Evolutionary conservation across 2,329 filamentous ascomycete genomes (phyloP).

Genomic region (Cladophialophora immunda): DNA sequence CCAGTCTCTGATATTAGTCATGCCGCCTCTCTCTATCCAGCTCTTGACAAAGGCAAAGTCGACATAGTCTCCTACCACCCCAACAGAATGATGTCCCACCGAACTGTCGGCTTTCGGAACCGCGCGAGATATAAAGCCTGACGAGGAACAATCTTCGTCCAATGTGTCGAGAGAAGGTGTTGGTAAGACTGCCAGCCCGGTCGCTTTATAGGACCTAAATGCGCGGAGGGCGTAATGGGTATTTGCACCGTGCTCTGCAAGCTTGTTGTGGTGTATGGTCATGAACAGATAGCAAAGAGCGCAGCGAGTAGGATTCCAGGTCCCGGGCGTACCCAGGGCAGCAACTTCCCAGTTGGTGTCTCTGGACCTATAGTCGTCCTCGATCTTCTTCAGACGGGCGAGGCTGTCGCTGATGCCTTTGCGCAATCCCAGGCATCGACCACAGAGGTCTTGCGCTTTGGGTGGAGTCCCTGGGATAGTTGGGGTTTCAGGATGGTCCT

Average conservation of each 20-base stretch:
- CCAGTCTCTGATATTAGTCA: background rate
- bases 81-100: background rate
- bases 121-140: background rate
- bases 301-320: background rate
- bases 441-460: background rate
- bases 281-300: background rate
- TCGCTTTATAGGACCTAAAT: background rate
- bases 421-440: background rate
- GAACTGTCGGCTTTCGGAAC: background rate
- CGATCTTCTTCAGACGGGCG: background rate
- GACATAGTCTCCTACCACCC: background rate
- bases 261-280: background rate
- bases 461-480: background rate
- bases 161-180: background rate
- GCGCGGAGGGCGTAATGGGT: background rate
- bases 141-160: background rate
- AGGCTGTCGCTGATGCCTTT: slow-evolving; percentile 1
- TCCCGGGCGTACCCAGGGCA: background rate
- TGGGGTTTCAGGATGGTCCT: background rate
- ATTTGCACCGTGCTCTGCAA: background rate
- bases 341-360: background rate
- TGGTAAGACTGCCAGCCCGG: background rate
- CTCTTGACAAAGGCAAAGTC: background rate
- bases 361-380: background rate
- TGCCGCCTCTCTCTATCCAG: background rate